Evolutionary conservation across 805 yeast species (phyloP), one percentile per base, ranked within the genome.

Genomic region (Tetrapisispora phaffii): DNA sequence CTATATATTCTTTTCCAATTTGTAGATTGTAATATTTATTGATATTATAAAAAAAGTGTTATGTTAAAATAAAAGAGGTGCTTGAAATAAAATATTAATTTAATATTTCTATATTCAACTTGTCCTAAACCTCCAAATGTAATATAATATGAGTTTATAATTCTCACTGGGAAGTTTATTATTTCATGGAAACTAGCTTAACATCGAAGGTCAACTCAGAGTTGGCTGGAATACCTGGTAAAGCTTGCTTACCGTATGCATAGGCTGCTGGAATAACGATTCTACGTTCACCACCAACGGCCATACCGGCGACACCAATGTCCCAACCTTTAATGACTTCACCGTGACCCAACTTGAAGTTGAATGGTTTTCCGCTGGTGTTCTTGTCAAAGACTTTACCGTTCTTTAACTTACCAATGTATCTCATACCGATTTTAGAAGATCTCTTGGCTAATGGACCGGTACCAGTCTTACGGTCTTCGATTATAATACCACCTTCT

Each of bases 241-340:
- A 76, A 53, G 85, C 79, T 72, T 85, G 82, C 60, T 83, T 83
- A 54, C 99, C 99, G 71, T 93, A 93, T 47, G 96, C 99, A 80
- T 85, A 85, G 60, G 89, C 79, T 44, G 98, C 82, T 58, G 99
- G 98, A 56, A 93, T 87, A 50, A 87, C 77, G 55, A 93, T 87
- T 74, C 97, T 82, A 77, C 98, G 89, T 77, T 93, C 98, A 64
- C 97, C 97, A 62, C 96, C 96, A 63, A 86, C 95, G 47, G 95
- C 80, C 97, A 93, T 89, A 66, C 97, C 97, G 48, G 90, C 88
- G 59, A 93, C 93, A 76, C 99, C 99, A 61, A 90, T 77, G 66
- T 93, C 99, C 86, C 96, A 93, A 54, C 97, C 98, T 69, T 86
- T 86, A 75, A 93, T 93, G 57, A 95, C 97, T 72, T 93, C 98